Evolutionary conservation across 2,329 filamentous ascomycete genomes (phyloP).

Genomic region (Penicillium decumbens): DNA sequence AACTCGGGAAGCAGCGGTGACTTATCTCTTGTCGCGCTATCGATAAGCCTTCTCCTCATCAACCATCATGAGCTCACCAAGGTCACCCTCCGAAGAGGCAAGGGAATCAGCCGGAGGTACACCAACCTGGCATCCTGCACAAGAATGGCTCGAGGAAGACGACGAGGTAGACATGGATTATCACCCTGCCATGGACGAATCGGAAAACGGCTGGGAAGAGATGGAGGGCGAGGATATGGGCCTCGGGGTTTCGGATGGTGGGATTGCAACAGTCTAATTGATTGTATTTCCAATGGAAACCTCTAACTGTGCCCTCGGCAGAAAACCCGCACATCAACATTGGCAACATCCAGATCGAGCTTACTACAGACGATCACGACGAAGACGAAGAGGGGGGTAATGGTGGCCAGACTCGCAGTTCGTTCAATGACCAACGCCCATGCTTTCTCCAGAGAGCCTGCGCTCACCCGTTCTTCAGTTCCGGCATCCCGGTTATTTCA

Average conservation of each 20-base stretch:
- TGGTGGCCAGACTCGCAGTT: constrained; percentile 24
- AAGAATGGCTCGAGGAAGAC: constrained; percentile 40
- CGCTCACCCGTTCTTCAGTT: constrained; percentile 23
- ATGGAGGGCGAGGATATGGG: constrained; percentile 50
- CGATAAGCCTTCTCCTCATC: constrained; percentile 20
- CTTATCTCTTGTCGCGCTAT: constrained; percentile 10
- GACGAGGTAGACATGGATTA: constrained; percentile 26
- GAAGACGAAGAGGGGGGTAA: constrained; percentile 35
- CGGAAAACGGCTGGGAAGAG: constrained; percentile 12
- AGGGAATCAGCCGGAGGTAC: constrained; percentile 18
- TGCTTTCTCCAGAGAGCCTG: too few species aligned
- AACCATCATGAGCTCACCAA: constrained; percentile 29
- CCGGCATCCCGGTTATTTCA: constrained; percentile 48
- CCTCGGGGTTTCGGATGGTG: constrained; percentile 28
- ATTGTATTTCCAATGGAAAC: background rate
- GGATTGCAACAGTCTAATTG: background rate
- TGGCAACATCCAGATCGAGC: constrained; percentile 31
- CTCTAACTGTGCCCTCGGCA: background rate
- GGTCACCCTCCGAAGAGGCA: constrained; percentile 22
- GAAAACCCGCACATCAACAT: constrained; percentile 40
- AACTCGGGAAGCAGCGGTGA: constrained; percentile 12
- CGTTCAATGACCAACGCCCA: background rate
- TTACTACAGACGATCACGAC: constrained; percentile 37
- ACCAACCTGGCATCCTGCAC: constrained; percentile 34
- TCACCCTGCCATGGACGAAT: constrained; percentile 9